phyloP scores from a whole-genome alignment of 805 yeast genomes.

The Yarrowia deformans region DNA sequence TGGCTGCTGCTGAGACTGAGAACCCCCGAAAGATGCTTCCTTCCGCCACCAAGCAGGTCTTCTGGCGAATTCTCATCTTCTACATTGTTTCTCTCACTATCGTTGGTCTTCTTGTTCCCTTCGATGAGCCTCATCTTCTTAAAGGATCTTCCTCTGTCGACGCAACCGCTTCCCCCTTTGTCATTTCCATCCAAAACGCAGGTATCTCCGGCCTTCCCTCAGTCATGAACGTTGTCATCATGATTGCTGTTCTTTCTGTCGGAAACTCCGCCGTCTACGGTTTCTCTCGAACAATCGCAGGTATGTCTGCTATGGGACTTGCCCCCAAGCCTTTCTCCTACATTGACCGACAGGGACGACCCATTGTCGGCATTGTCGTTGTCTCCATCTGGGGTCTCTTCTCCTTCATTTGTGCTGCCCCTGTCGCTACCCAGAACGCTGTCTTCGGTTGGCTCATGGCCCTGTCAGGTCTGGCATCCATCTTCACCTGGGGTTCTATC shows the following conservation, averaged over 20 bases:
- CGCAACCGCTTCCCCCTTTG: conserved; percentile 76
- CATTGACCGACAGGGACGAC: conserved; percentile 81
- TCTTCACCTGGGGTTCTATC: conserved; percentile 78
- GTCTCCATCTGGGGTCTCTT: conserved; percentile 61
- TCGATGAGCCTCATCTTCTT: conserved; percentile 58
- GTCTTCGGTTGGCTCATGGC: conserved; percentile 77
- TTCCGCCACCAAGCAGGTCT: conserved; percentile 78
- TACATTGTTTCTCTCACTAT: conserved; percentile 66
- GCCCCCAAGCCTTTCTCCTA: conserved; percentile 69
- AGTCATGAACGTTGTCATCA: conserved; percentile 72
- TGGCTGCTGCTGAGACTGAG: conserved; percentile 78
- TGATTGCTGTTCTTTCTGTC: conserved; percentile 73
- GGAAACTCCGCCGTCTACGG: conserved; percentile 77
- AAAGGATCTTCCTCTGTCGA: conserved; percentile 60
- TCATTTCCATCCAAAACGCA: conserved; percentile 71
- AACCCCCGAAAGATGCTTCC: conserved; percentile 75
- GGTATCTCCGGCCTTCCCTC: conserved; percentile 72
- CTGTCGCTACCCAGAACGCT: conserved; percentile 50
- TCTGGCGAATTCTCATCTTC: conserved; percentile 79
- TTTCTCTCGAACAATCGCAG: conserved; percentile 71
- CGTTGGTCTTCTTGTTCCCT: conserved; percentile 78
- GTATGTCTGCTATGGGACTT: conserved; percentile 69
- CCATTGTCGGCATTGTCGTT: conserved; percentile 66
- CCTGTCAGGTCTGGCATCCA: conserved; percentile 71
- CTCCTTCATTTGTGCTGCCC: conserved; percentile 69